Percentiles rank a stretch among this genome's conserved stretches.
Evolutionary conservation across 164 flowering plant genomes (phyloP).

Genomic region (Akebia trifoliata): DNA sequence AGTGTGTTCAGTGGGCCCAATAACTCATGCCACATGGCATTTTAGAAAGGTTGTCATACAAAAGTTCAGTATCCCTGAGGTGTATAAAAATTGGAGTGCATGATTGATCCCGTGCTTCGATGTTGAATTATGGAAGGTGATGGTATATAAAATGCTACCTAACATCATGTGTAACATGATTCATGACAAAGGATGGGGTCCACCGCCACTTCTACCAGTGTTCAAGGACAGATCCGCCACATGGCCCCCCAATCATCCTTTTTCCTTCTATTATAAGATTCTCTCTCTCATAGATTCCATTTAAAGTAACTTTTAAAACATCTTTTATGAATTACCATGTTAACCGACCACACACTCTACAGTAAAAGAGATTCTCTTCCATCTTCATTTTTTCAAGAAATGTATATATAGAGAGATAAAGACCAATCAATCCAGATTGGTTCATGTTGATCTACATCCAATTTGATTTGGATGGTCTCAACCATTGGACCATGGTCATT

Average conservation of each 20-base stretch:
- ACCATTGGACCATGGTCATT: background rate
- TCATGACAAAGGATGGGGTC: slow-evolving; percentile 8
- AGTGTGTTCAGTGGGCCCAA: too few species aligned
- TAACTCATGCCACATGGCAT: too few species aligned
- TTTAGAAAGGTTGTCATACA: too few species aligned
- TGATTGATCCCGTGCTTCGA: slow-evolving; percentile 16
- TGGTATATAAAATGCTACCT: slow-evolving; percentile 1
- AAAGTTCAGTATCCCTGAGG: too few species aligned
- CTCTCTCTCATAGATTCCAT: background rate
- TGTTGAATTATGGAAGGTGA: slow-evolving; percentile 15
- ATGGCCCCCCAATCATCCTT: slow-evolving; percentile 3
- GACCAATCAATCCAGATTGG: too few species aligned
- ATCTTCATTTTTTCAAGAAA: too few species aligned
- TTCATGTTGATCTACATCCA: too few species aligned
- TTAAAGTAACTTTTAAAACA: background rate
- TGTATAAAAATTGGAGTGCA: too few species aligned
- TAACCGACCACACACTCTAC: background rate
- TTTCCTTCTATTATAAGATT: slow-evolving; percentile 2
- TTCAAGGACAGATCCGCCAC: slow-evolving; percentile 5
- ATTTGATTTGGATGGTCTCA: too few species aligned
- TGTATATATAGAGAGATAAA: too few species aligned
- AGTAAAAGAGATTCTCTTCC: too few species aligned
- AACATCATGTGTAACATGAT: slow-evolving; percentile 7
- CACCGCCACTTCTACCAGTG: slow-evolving; percentile 9
- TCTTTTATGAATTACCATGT: background rate